Percentiles rank a stretch among this genome's conserved stretches.
These are phyloP conservation scores for Cryptococcus sp. DNA, from an alignment of 1,284 basidiomycete genomes.

Conservation along the genomic window DNA sequence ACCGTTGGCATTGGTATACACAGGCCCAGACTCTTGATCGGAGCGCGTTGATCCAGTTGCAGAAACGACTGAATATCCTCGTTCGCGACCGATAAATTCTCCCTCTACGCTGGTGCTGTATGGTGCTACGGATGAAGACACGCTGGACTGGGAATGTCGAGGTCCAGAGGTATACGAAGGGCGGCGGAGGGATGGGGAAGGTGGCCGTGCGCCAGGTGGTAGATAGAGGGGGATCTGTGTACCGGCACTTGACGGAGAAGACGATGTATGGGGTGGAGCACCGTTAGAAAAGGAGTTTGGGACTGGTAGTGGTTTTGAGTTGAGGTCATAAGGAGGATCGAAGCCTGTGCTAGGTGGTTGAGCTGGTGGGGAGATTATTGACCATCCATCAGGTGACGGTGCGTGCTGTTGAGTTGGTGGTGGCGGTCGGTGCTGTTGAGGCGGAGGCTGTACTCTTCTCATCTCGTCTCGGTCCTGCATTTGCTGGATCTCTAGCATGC, in stretches of 20 bases:
- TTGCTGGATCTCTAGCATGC: conserved; percentile 27
- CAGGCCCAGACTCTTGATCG: conserved; percentile 20
- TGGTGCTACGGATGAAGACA: background rate
- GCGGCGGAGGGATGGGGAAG: conserved; percentile 30
- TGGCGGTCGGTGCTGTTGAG: conserved; percentile 3
- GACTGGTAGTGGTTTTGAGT: conserved; percentile 11
- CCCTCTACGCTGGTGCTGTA: conserved; percentile 10
- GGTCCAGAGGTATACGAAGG: conserved; percentile 18
- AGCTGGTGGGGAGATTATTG: conserved; percentile 9
- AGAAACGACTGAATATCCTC: conserved; percentile 9
- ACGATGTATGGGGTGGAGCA: conserved; percentile 3
- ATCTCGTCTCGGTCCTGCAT: conserved; percentile 18
- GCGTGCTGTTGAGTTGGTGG: conserved; percentile 9
- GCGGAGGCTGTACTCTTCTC: conserved; percentile 9
- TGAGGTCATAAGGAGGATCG: conserved; percentile 5
- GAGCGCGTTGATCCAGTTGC: conserved; percentile 16
- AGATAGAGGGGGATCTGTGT: conserved; percentile 29
- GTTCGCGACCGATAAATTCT: conserved; percentile 6
- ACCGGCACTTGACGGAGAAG: conserved; percentile 17
- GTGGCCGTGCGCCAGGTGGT: conserved; percentile 41
- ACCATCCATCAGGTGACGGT: conserved; percentile 23
- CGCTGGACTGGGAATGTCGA: conserved; percentile 26
- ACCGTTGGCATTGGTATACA: conserved; percentile 10
- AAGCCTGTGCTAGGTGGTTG: conserved; percentile 1
- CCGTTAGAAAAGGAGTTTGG: conserved; percentile 11